Base-by-base conservation (phyloP, 768 basidiomycete species). In the Mycena sanguinolenta region DNA sequence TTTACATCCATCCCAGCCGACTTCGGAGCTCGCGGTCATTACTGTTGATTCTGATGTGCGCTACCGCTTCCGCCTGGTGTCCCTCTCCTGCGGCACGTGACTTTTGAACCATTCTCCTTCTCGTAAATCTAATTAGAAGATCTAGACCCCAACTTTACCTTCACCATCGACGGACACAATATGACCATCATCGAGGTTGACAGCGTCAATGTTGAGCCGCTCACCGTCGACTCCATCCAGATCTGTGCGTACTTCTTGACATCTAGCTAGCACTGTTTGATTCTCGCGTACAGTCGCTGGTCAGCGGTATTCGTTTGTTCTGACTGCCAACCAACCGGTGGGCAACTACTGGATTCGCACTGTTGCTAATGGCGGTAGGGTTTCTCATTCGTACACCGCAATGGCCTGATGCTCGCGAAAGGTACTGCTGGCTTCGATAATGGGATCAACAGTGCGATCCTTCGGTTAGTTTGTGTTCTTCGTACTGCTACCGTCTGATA, bases 261-360 rank as follows among this genome's bases (percentile, higher is more conserved):
- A 21, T n/a, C 83, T 27, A 85, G 77, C 34, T 83, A 84, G 67
- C 79, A 84, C 12, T 85, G 85, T 66, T 86, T 84, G n/a, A n/a
- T 77, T 77, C 38, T 79, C 89, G 8, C 74, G 88, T 19, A 80
- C 76, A 12, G 86, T 87, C 19, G n/a, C n/a, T n/a, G n/a, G n/a
- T n/a, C n/a, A n/a, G n/a, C n/a, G n/a, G n/a, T n/a, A n/a, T n/a
- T n/a, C n/a, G n/a, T n/a, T n/a, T n/a, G n/a, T n/a, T n/a, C n/a
- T n/a, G n/a, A n/a, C n/a, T n/a, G n/a, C n/a, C n/a, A 77, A 87
- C 70, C 83, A 88, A 61, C 73, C 82, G 0, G 72, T 85, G 28
- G 81, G 77, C 4, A 91, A 89, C 73, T 91, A 90, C 75, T 91
- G 84, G 84, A 78, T 85, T 54, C 82, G 83, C 53, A 78, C 83